Base-by-base conservation (phyloP, 1,139 yeast genomes). In the Magnusiomyces sp. region DNA sequence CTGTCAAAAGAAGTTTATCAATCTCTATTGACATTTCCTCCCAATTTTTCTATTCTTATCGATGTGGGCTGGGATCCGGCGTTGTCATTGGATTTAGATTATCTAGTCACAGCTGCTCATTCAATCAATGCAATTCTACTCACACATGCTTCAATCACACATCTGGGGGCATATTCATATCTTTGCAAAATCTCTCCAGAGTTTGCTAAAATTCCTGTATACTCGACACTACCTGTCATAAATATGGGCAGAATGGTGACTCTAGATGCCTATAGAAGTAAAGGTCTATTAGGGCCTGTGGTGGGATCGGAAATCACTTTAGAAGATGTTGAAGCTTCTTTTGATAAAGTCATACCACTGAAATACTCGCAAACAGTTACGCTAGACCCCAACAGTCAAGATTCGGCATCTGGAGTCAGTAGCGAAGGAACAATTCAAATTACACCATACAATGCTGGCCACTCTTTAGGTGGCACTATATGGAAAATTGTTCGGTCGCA, bases 361-460 rank as follows among this genome's bases (percentile, higher is more conserved):
- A 92, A 90, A 60, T 89, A 83, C 62, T 79, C 89, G 0, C 98
- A 92, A 64, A 77, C 88, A 2, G 51, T 73, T 67, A 50, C 43
- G 16, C 45, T 52, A n/a, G 44, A 41, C n/a, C 34, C 44, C 6
- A 31, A 20, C 20, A 44, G n/a, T 9, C 38, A 46, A 2, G 43
- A 41, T n/a, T 16, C 45, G 9, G 14, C 42, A 1, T 16, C 36
- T 2, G 44, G 42, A 34, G 14, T 50, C 56, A n/a, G 51, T 65
- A 27, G 53, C 36, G 31, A n/a, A n/a, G 44, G 44, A 11, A n/a
- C 44, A 14, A 31, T 41, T 13, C 58, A 31, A 1, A 70, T 90
- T 14, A 83, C 95, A 0, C 95, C 97, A 0, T 82, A 82, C 59
- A 88, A 87, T 64, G 84, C 97, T 0, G 99, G 99, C 1, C 96